phyloP scores from a whole-genome alignment of 1,139 yeast genomes.

The Waltiozyma sp. region DNA sequence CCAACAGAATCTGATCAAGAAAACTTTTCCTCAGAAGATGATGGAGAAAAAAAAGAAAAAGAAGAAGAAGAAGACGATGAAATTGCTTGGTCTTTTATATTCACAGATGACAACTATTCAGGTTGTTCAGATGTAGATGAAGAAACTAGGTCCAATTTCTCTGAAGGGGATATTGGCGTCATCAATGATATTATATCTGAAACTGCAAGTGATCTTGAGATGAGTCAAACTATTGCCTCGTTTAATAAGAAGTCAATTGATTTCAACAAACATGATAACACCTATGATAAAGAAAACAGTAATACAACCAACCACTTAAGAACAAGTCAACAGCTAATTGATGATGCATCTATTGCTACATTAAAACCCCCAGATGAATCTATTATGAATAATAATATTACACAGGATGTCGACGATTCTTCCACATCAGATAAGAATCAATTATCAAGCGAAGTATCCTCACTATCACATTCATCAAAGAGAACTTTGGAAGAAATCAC shows the following conservation, averaged over 20 bases:
- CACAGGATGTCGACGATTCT: no score
- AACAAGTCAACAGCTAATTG: neutral
- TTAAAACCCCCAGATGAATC: neutral
- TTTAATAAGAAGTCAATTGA: neutral
- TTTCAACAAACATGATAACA: neutral
- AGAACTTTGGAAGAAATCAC: no score
- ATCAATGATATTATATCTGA: neutral
- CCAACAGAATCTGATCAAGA: neutral
- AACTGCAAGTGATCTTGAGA: neutral
- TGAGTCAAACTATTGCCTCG: neutral
- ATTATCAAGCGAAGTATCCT: no score
- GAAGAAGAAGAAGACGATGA: slow-evolving; percentile 7
- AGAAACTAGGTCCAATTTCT: slow-evolving; percentile 12
- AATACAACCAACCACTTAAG: no score
- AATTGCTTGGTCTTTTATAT: slow-evolving; percentile 18
- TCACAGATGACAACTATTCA: slow-evolving; percentile 18
- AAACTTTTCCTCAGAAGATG: neutral
- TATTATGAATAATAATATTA: no score
- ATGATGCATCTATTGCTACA: neutral
- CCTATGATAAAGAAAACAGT: neutral
- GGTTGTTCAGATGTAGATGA: slow-evolving; percentile 17
- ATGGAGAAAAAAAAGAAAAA: neutral
- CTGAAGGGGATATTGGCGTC: slow-evolving; percentile 4
- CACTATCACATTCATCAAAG: no score
- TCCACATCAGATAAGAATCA: no score